Evolutionary conservation across 2,329 filamentous ascomycete species (phyloP).

Genomic region (Malbranchea zuffiana): DNA sequence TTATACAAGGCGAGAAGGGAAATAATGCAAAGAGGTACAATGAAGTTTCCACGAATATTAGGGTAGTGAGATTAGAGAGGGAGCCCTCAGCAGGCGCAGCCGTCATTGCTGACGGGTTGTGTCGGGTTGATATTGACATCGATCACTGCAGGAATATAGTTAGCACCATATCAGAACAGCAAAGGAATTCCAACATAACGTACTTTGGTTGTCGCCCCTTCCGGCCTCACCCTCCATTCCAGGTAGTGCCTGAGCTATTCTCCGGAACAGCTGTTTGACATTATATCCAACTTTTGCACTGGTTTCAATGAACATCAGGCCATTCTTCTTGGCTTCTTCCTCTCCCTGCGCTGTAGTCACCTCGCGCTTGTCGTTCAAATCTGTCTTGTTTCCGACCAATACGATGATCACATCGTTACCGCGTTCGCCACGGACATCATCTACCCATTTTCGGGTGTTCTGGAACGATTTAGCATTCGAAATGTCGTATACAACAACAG

Average conservation of each 20-base stretch:
- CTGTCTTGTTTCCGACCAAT: constrained; percentile 96
- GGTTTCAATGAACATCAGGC: constrained; percentile 97
- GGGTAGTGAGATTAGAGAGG: neutral
- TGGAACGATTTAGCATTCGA: constrained; percentile 96
- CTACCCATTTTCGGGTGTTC: constrained; percentile 98
- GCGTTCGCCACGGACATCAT: constrained; percentile 90
- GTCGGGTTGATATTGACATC: constrained; percentile 76
- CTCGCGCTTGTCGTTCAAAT: constrained; percentile 95
- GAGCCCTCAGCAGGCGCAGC: constrained; percentile 52
- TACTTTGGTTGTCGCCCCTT: constrained; percentile 69
- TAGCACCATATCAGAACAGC: neutral
- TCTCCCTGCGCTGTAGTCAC: constrained; percentile 94
- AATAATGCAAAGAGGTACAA: neutral
- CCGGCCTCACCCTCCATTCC: constrained; percentile 91
- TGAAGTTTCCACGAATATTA: neutral
- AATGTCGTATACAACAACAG: constrained; percentile 97
- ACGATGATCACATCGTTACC: constrained; percentile 99
- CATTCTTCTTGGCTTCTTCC: constrained; percentile 96
- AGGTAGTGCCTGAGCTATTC: constrained; percentile 93
- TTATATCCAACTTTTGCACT: constrained; percentile 97
- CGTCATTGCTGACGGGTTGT: constrained; percentile 57
- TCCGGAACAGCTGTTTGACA: constrained; percentile 92
- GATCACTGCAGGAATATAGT: constrained; percentile 54
- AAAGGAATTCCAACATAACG: constrained; percentile 28
- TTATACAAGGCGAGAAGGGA: neutral